Base-by-base conservation (phyloP, 352 stramenopile genomes). In the Blastocystis sp. region DNA sequence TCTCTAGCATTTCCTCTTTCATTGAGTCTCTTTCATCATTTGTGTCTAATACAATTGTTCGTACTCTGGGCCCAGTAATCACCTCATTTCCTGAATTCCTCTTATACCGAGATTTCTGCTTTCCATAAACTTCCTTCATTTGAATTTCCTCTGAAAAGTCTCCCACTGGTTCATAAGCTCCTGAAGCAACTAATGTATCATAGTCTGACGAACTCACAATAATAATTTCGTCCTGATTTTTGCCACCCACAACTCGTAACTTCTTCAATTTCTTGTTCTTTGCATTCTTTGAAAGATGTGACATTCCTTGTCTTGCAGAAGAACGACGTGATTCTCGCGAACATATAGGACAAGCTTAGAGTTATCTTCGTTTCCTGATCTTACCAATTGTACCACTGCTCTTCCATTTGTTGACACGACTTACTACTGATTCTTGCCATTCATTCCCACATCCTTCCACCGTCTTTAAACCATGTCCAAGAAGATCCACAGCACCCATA, bases 81-180 rank as follows among this genome's bases (percentile, higher is more conserved):
- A 4, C 1, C 27, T 12, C 19, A 43, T 49, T 21, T 9, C 43
- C 29, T 21, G 49, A 37, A 19, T 7, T 39, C 3, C 32, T 51
- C 54, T 83, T 83, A 39, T 83, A 83, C 6, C n/a, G 71, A 9
- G 46, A 66, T n/a, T 65, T 63, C 14, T 51, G 46, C 54, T 83
- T 83, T 27, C 71, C 71, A 43, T 83, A 83, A n/a, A 83, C 71
- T 46, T 49, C 32, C 49, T 83, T 83, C 71, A 83, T 83, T 42
- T 35, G n/a, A 12, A 66, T 59, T 43, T 12, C 43, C 4, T 63
- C 27, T 4, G 24, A 9, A 21, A 12, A 37, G 1, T 61, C 46
- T 19, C 52, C 43, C 35, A 63, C 71, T 4, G 71, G 51, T 16
- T 83, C 71, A 32, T 83, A 83, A n/a, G 52, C 46, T 29, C 71